Evolutionary conservation across 345 rosid species (phyloP), one percentile per base, ranked within the genome.

Genomic region (Corchorus capsularis): DNA sequence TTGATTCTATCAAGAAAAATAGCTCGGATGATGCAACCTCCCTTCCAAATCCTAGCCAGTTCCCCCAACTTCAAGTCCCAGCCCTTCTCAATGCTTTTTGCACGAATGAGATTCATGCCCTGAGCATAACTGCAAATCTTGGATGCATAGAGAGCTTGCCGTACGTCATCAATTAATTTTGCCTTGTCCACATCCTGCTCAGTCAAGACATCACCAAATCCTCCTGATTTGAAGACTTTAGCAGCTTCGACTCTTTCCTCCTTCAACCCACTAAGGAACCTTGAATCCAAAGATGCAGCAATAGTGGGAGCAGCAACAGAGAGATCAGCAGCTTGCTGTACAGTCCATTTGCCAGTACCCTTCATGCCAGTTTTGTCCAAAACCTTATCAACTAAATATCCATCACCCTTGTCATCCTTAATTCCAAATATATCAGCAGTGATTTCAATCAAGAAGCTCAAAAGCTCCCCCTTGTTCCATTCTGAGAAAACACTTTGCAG

Each of bases 261-360:
- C 85, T 95, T 95, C 47, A 95, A 82, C 52, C 99, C 99, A 20
- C 97, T 93, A 39, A 93, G 94, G 78, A 93, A 95, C 83, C 99
- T 86, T 22, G 94, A 89, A 75, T 95, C 99, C 77, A 95, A 86
- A 5, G 99, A 95, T 53, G 99, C 73, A 11, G 90, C 97, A 62
- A 95, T 93, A 56, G 99, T 95, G 16, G 99, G 99, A 74, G 98
- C 94, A 20, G 98, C 96, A 17, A 95, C 87, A 14, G 99, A 95
- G 13, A 95, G 86, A 76, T 95, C 98, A 61, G 98, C 99, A 22
- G 99, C 99, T 85, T 95, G 99, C 78, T 95, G 99, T 17, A 95
- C 99, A 0, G 99, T 95, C 99, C 99, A 93, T 85, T 95, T 93
- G 3, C 98, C 98, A 5, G 98, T 94, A 75, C 97, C 98, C 79